phyloP scores from a whole-genome alignment of 768 basidiomycete species.

The Aureoboletus auriporus region DNA sequence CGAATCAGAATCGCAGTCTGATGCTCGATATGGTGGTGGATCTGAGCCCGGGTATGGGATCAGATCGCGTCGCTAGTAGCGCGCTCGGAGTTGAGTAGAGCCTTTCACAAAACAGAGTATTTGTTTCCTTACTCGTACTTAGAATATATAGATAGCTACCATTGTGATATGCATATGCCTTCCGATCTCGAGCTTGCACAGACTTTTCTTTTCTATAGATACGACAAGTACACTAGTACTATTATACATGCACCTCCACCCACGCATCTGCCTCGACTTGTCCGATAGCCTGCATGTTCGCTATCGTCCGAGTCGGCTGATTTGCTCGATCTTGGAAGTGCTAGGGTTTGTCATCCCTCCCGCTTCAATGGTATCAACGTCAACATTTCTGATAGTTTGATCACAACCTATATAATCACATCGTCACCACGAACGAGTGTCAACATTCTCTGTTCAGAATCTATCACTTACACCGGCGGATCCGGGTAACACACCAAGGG shows the following conservation, averaged over 20 bases:
- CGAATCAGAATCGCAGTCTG: too few species aligned
- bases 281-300: conserved; percentile 22
- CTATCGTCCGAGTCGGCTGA: conserved; percentile 25
- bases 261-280: conserved; percentile 20
- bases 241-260: too few species aligned
- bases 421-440: not conserved
- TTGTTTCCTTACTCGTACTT: too few species aligned
- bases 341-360: conserved; percentile 20
- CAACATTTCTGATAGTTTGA: not conserved
- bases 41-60: too few species aligned
- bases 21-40: too few species aligned
- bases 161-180: too few species aligned
- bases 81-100: too few species aligned
- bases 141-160: too few species aligned
- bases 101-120: too few species aligned
- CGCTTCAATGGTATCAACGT: conserved; percentile 4
- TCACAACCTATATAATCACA: conserved; percentile 26
- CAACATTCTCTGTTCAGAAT: conserved; percentile 3
- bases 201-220: too few species aligned
- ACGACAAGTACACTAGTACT: conserved; percentile 17
- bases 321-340: conserved; percentile 7
- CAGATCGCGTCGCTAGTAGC: too few species aligned
- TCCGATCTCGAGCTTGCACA: too few species aligned
- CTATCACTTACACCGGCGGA: conserved; percentile 34
- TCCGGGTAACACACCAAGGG: conserved; percentile 25